A percentile compares a stretch with the other conserved stretches of the same genome.
phyloP scores from a whole-genome alignment of 306 rosid species.

The Ziziphus jujuba region DNA sequence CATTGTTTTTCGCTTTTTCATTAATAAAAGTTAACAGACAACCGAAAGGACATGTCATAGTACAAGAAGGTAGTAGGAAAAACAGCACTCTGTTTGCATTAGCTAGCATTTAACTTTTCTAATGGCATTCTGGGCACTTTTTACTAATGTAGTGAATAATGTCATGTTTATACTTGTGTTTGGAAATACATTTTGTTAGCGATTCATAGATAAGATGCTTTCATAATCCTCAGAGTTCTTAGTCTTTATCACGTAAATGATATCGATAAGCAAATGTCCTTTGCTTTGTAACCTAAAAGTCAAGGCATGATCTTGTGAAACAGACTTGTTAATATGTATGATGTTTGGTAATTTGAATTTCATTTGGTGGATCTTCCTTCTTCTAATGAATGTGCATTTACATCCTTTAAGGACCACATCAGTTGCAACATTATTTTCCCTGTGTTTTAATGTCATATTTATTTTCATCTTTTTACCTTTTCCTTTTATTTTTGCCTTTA shows the following conservation, averaged over 20 bases:
- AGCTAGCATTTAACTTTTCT: no score
- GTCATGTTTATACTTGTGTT: no score
- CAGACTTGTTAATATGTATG: background rate
- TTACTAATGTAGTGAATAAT: no score
- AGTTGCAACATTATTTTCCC: background rate
- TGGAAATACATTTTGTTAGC: no score
- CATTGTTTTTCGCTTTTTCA: no score
- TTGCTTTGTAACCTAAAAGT: background rate
- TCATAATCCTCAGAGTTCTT: no score
- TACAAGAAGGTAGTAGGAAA: no score
- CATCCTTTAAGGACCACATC: conserved; percentile 11
- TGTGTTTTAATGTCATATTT: background rate
- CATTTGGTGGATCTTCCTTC: conserved; percentile 1
- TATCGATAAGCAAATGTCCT: background rate
- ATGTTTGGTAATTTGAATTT: background rate
- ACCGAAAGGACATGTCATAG: no score
- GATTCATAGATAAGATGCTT: no score
- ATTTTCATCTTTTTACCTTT: conserved; percentile 22
- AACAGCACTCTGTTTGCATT: no score
- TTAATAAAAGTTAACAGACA: no score
- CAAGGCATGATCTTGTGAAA: background rate
- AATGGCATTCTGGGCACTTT: no score
- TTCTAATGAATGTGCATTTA: background rate
- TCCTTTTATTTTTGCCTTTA: conserved; percentile 9
- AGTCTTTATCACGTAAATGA: background rate